phyloP scores from a whole-genome alignment of 495 filamentous ascomycete species.

The Darksidea phi region DNA sequence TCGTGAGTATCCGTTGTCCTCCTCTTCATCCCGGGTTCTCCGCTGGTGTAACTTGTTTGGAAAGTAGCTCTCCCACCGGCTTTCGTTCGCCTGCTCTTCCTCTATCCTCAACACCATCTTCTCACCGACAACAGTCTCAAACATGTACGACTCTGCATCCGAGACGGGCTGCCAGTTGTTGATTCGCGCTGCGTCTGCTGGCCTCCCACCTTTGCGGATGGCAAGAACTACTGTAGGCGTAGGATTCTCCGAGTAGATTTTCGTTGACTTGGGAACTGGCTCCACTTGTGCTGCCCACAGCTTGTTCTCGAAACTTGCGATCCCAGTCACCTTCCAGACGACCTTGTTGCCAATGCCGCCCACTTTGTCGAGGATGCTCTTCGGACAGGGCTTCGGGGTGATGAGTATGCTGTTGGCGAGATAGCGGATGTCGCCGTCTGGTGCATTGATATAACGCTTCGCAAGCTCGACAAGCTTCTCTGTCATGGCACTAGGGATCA shows the following conservation, averaged over 20 bases:
- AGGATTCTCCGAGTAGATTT: slow-evolving; percentile 70
- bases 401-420: slow-evolving; percentile 93
- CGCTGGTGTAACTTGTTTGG: slow-evolving; percentile 58
- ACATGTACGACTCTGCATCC: slow-evolving; percentile 61
- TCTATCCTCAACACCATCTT: slow-evolving; percentile 81
- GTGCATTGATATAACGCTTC: slow-evolving; percentile 57
- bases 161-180: slow-evolving; percentile 78
- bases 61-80: slow-evolving; percentile 58
- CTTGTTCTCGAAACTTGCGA: slow-evolving; percentile 69
- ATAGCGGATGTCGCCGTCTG: slow-evolving; percentile 67
- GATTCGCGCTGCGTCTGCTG: slow-evolving; percentile 78
- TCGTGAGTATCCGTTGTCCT: not conserved
- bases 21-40: slow-evolving; percentile 54
- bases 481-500: slow-evolving; percentile 69
- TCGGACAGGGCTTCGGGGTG: slow-evolving; percentile 66
- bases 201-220: slow-evolving; percentile 62
- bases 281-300: slow-evolving; percentile 82
- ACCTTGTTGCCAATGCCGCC: slow-evolving; percentile 81
- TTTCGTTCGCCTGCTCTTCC: slow-evolving; percentile 58
- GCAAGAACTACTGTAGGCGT: slow-evolving; percentile 45
- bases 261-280: slow-evolving; percentile 63
- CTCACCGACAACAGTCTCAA: slow-evolving; percentile 82
- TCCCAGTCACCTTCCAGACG: slow-evolving; percentile 77
- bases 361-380: slow-evolving; percentile 69
- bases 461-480: slow-evolving; percentile 66